A percentile compares a stretch with the other conserved stretches of the same genome.
These are phyloP conservation scores for Ceratobasidium sp. DNA, from an alignment of 1,284 basidiomycete genomes.

Conservation along the genomic window DNA sequence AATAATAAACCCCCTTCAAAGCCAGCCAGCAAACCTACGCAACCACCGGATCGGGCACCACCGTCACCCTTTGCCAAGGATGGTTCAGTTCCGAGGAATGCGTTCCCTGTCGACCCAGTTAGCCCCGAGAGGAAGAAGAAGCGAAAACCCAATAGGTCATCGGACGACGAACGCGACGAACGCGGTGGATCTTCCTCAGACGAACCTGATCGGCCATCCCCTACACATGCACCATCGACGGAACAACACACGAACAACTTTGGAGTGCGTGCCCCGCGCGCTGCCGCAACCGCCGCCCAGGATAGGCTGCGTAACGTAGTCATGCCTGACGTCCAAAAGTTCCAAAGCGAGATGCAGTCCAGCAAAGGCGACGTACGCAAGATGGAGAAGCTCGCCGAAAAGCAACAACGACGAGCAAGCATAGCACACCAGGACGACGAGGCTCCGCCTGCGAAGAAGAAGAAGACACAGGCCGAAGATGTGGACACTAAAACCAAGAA, in stretches of 20 bases:
- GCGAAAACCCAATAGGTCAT: slow-evolving; percentile 24
- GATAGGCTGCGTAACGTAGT: slow-evolving; percentile 70
- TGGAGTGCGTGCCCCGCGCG: slow-evolving; percentile 51
- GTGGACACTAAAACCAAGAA: slow-evolving; percentile 49
- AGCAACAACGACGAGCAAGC: slow-evolving; percentile 30
- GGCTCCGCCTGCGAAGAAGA: slow-evolving; percentile 48
- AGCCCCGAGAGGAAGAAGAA: slow-evolving; percentile 27
- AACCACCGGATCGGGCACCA: slow-evolving; percentile 1
- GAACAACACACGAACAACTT: slow-evolving; percentile 16
- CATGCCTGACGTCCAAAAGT: slow-evolving; percentile 79
- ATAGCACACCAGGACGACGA: slow-evolving; percentile 15
- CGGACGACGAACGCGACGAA: slow-evolving; percentile 32
- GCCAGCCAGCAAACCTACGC: background rate
- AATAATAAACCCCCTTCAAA: slow-evolving; percentile 20
- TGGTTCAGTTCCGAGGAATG: background rate
- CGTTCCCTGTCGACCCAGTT: slow-evolving; percentile 2
- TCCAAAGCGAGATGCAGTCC: slow-evolving; percentile 69
- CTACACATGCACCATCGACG: slow-evolving; percentile 1
- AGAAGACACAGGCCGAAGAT: slow-evolving; percentile 49
- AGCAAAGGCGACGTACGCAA: slow-evolving; percentile 45
- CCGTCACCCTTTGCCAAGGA: slow-evolving; percentile 23
- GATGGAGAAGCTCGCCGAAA: slow-evolving; percentile 38
- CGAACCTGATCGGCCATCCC: background rate
- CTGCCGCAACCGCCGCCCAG: slow-evolving; percentile 74
- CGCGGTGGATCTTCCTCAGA: slow-evolving; percentile 7